These are phyloP conservation scores for Alternaria brassicae DNA, from an alignment of 2,329 filamentous ascomycete genomes.

Conservation along the genomic window DNA sequence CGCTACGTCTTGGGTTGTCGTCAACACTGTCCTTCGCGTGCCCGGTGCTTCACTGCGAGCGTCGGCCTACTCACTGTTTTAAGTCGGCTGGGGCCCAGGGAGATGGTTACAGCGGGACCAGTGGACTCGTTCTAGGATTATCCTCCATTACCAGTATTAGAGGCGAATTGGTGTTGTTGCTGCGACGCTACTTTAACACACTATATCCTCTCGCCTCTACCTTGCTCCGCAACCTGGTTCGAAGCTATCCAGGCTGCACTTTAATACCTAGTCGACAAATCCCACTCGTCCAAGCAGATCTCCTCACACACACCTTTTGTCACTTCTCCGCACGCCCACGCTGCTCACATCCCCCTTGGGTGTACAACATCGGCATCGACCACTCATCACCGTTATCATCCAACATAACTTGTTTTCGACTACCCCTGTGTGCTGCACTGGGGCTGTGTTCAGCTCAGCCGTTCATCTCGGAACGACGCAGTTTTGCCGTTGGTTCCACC, in stretches of 20 bases:
- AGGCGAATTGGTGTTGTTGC: slow-evolving; percentile 37
- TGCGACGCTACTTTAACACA: slow-evolving; percentile 45
- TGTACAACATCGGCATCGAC: slow-evolving; percentile 26
- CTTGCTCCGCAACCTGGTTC: slow-evolving; percentile 41
- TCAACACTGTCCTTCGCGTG: slow-evolving; percentile 39
- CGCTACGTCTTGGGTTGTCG: slow-evolving; percentile 31
- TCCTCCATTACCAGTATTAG: slow-evolving; percentile 36
- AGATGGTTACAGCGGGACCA: slow-evolving; percentile 34
- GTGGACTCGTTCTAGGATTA: slow-evolving; percentile 37
- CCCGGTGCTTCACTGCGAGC: slow-evolving; percentile 39
- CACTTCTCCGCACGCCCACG: slow-evolving; percentile 32
- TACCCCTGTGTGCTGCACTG: slow-evolving; percentile 21
- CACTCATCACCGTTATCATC: slow-evolving; percentile 16
- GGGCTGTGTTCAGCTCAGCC: slow-evolving; percentile 26
- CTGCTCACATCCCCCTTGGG: slow-evolving; percentile 26
- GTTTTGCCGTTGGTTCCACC: slow-evolving; percentile 38
- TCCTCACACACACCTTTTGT: slow-evolving; percentile 34
- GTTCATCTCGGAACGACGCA: slow-evolving; percentile 29
- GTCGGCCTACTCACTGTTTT: slow-evolving; percentile 42
- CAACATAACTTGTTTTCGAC: slow-evolving; percentile 18
- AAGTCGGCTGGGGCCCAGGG: slow-evolving; percentile 41
- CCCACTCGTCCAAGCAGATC: slow-evolving; percentile 46
- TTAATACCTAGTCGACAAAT: slow-evolving; percentile 45
- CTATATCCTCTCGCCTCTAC: slow-evolving; percentile 42
- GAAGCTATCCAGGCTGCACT: slow-evolving; percentile 29